Evolutionary conservation across 163 green algal genomes (phyloP), one percentile per base, ranked within the genome.

Genomic region (Scenedesmus sp.): DNA sequence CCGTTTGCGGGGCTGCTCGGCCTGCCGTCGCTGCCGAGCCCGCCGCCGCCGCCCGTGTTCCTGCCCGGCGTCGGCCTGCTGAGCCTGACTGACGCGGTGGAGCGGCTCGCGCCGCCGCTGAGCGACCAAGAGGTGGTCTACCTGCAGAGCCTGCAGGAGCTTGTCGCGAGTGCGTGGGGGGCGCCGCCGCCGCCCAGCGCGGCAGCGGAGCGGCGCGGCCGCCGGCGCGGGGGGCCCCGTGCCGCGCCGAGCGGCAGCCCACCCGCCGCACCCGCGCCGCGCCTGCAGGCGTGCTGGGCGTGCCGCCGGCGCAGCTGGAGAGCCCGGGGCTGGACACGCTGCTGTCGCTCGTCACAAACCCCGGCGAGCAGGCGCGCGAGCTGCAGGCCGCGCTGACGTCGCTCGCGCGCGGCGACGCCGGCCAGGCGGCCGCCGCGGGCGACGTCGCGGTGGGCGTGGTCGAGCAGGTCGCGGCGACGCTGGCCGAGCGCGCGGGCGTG

Each of bases 51-150:
- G 10, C 90, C 90, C 2, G 42, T 95, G 56, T 86, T 79, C 42
- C 66, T 96, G 69, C 89, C 92, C 1, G 88, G 89, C 10, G 51
- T 84, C 22, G 89, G 89, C 0, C 45, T 93, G 29, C 60, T 90
- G 77, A 47, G 71, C 4, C 24, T 86, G 47, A 26, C 72, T 22
- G 62, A 90, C 51, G 70, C 86, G 22, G 63, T 95, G 15, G 85
- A 91, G 7, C 48, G 80, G 60, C 77, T 93, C 75, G 87, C 86
- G 10, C 90, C 90, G 2, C 70, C 84, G 10, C 86, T 94, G 53
- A 80, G 39, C 42, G 69, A 78, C n/a, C 34, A 81, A 39, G 90
- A 93, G 79, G 84, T 85, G 66, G 79, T 96, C 4, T 94, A 93
- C 84, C 82, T 92, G 42, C 83, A 91, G 73, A 87, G 77, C 26